These are phyloP conservation scores for Mucuna pruriens DNA, from an alignment of 306 rosid genomes.

Conservation along the genomic window DNA sequence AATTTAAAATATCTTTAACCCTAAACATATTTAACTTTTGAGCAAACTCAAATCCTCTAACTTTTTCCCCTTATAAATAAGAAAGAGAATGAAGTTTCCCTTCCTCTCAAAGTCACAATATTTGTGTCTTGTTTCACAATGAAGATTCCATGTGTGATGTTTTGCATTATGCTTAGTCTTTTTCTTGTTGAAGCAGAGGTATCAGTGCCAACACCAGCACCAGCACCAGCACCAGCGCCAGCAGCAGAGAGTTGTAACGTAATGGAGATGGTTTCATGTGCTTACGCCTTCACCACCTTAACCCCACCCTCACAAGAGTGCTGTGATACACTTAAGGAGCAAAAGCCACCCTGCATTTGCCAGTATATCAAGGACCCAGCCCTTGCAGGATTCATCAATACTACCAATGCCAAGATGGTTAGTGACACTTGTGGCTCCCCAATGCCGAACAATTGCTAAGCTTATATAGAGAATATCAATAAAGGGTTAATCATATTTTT, in stretches of 20 bases:
- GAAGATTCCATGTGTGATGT: not conserved
- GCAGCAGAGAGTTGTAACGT: not conserved
- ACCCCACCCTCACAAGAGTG: not conserved
- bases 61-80: not conserved
- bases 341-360: not conserved
- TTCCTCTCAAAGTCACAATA: not conserved
- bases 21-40: too few species aligned
- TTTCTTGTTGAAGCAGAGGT: not conserved
- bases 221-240: not conserved
- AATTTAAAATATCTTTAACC: too few species aligned
- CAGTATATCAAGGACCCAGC: not conserved
- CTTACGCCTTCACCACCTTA: not conserved
- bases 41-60: not conserved
- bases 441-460: not conserved
- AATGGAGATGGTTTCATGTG: conserved; percentile 24
- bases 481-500: too few species aligned
- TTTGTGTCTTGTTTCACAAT: not conserved
- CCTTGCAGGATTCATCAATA: not conserved
- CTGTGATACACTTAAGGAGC: not conserved
- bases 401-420: conserved; percentile 18
- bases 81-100: not conserved
- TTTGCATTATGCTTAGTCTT: not conserved
- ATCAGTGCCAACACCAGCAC: not conserved
- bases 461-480: not conserved
- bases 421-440: conserved; percentile 15